Base-by-base conservation (phyloP, 78 protist species). In the Dictyostelium brefeldianum region DNA sequence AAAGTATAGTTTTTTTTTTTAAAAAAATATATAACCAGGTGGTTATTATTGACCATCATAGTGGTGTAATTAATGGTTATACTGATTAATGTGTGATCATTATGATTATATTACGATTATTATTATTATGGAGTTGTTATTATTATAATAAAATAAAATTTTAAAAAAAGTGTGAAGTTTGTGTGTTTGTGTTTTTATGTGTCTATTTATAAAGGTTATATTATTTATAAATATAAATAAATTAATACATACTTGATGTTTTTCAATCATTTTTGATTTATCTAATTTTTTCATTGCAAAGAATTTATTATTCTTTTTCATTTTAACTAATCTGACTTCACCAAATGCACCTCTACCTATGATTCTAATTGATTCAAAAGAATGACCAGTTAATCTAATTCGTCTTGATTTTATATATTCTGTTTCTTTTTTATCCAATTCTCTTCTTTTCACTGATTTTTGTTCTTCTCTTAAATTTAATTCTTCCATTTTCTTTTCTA, bases 341-440 rank as follows among this genome's bases (percentile, higher is more conserved):
- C 97, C 97, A 90, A 95, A 95, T 14, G 97, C 97, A 53, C 97
- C 97, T 47, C 97, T 54, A 15, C 97, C 97, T n/a, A 95, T 83
- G 95, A 95, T 80, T 22, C 67, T 81, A 9, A 90, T 20, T 46
- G 91, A 78, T 20, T 95, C 97, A 59, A 95, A 95, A 51, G 91
- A 80, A 29, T 83, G 93, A 36, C 84, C 92, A 27, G 92, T 95
- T 48, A 95, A 71, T 78, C 92, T 73, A 41, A 83, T 81, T 78
- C 97, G 80, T 56, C 95, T 77, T 20, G 89, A 80, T 53, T 92
- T 77, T 12, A 95, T 83, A 81, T 89, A 90, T 57, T 80, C 92
- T 25, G 94, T 89, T 79, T 95, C 97, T 54, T 57, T 93, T 57
- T 78, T 83, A 75, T 93, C 92, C 27, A 83, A 25, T 31, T 81